These are phyloP conservation scores for Hansfordia pulvinata DNA, from an alignment of 2,329 filamentous ascomycete genomes.

Conservation along the genomic window DNA sequence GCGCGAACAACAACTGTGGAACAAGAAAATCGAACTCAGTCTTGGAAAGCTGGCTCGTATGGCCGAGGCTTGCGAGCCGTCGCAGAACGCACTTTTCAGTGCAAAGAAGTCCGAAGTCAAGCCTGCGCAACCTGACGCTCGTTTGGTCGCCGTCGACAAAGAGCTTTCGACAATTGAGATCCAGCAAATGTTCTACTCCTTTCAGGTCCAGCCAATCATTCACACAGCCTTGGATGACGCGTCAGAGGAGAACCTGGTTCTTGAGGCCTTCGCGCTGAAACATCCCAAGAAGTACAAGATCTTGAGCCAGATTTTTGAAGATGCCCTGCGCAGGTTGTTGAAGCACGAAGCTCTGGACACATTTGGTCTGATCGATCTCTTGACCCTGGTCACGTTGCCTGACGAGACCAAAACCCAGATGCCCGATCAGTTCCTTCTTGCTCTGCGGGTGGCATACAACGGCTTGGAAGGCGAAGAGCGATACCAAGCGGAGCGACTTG, in stretches of 20 bases:
- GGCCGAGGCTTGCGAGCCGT: slow-evolving; percentile 34
- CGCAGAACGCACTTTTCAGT: slow-evolving; percentile 9
- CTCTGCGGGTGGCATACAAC: slow-evolving; percentile 47
- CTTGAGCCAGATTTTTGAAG: slow-evolving; percentile 57
- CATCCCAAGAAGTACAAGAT: slow-evolving; percentile 47
- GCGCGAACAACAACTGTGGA: slow-evolving; percentile 74
- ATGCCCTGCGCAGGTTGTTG: slow-evolving; percentile 56
- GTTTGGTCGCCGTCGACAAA: slow-evolving; percentile 40
- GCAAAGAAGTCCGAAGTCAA: no score
- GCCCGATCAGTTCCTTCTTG: slow-evolving; percentile 61
- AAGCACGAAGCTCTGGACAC: slow-evolving; percentile 58
- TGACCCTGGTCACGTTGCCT: slow-evolving; percentile 55
- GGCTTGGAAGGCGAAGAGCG: slow-evolving; percentile 41
- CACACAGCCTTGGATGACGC: slow-evolving; percentile 64
- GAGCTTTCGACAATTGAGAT: slow-evolving; percentile 58
- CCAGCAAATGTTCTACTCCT: slow-evolving; percentile 64
- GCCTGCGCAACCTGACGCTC: no score
- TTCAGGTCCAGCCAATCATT: slow-evolving; percentile 52
- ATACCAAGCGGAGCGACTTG: slow-evolving; percentile 43
- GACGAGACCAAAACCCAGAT: slow-evolving; percentile 35
- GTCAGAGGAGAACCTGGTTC: slow-evolving; percentile 62
- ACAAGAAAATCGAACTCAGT: slow-evolving; percentile 84
- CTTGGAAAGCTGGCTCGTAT: slow-evolving; percentile 72
- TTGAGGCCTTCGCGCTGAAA: slow-evolving; percentile 49
- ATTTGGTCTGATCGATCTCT: slow-evolving; percentile 53